Conservation (phyloP, 1,139 yeast genomes). For the Citeromyces hawaiiensis region DNA sequence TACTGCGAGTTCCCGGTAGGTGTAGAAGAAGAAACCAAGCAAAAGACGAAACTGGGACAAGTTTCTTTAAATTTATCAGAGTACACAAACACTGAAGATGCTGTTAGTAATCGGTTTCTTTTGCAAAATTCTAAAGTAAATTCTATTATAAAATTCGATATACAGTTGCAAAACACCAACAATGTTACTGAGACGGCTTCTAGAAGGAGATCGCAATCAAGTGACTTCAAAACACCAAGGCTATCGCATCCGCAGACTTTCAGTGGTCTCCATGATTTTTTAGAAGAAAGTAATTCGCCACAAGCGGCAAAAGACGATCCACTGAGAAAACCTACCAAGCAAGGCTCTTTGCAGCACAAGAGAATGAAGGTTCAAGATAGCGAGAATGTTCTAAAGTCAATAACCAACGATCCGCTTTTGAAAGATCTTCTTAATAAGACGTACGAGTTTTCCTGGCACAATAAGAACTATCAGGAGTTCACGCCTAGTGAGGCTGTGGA, state of each 20-base stretch:
- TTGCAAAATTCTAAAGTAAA: constrained; percentile 72
- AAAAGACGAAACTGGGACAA: constrained; percentile 42
- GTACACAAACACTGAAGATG: constrained; percentile 43
- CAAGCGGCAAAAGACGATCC: background rate
- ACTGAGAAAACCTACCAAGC: background rate
- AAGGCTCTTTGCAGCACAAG: background rate
- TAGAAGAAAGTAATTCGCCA: constrained; percentile 5
- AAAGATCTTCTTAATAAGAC: constrained; percentile 44
- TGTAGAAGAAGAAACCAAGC: constrained; percentile 9
- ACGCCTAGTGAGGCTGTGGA: constrained; percentile 63
- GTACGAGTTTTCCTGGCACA: constrained; percentile 68
- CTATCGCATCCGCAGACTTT: constrained; percentile 14
- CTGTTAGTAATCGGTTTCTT: constrained; percentile 46
- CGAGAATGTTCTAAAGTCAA: constrained; percentile 1
- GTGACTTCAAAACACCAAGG: constrained; percentile 14
- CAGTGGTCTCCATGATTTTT: constrained; percentile 27
- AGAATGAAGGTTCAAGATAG: background rate
- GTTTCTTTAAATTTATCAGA: constrained; percentile 62
- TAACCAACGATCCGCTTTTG: constrained; percentile 36
- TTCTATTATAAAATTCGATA: constrained; percentile 45
- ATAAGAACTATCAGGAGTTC: constrained; percentile 43
- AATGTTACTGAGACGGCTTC: constrained; percentile 3
- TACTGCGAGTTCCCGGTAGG: constrained; percentile 13
- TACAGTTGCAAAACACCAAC: constrained; percentile 3
- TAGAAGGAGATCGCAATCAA: constrained; percentile 16